phyloP scores from a whole-genome alignment of 2,329 filamentous ascomycete species.

The Neofusicoccum sp. region DNA sequence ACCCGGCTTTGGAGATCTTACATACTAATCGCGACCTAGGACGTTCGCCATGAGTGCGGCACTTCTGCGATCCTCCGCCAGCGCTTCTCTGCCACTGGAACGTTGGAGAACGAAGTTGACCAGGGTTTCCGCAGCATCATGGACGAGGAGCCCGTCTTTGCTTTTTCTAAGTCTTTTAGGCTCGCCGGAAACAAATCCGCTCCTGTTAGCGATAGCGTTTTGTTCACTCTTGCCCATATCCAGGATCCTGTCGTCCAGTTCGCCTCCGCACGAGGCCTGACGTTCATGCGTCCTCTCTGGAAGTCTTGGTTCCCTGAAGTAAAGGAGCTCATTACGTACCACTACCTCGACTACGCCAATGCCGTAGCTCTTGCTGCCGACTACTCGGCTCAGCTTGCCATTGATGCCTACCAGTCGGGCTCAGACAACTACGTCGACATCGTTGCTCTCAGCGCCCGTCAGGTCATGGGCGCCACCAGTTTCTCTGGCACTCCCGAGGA shows the following conservation, averaged over 20 bases:
- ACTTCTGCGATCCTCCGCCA: constrained; percentile 67
- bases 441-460: constrained; percentile 74
- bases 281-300: constrained; percentile 79
- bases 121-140: constrained; percentile 68
- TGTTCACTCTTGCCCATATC: constrained; percentile 76
- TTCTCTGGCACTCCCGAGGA: constrained; percentile 72
- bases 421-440: constrained; percentile 77
- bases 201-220: constrained; percentile 49
- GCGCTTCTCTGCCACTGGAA: constrained; percentile 69
- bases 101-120: constrained; percentile 68
- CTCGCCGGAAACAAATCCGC: constrained; percentile 28
- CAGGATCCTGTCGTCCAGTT: constrained; percentile 81
- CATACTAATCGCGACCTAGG: constrained; percentile 32
- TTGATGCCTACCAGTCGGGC: constrained; percentile 73
- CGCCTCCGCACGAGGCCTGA: constrained; percentile 74
- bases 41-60: constrained; percentile 71
- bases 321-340: constrained; percentile 69
- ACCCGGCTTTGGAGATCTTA: constrained; percentile 34
- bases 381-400: constrained; percentile 71
- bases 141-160: constrained; percentile 80
- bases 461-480: constrained; percentile 77
- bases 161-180: constrained; percentile 57
- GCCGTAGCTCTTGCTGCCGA: constrained; percentile 67
- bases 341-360: constrained; percentile 72
- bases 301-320: constrained; percentile 69